These are phyloP conservation scores for Maudiozyma turicensis DNA, from an alignment of 805 yeast genomes.

Conservation along the genomic window DNA sequence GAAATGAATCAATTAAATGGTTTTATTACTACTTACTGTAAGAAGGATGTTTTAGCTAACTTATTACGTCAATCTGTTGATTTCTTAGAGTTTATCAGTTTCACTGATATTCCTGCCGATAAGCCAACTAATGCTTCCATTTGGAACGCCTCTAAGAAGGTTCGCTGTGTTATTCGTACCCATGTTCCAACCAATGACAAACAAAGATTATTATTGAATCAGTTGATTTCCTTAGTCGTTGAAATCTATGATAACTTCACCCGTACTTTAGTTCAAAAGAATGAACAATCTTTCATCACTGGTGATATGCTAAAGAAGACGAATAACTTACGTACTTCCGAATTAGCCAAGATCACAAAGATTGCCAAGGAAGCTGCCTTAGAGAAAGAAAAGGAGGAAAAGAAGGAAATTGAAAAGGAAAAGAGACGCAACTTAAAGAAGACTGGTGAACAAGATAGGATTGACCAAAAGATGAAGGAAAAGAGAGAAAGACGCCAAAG, in stretches of 20 bases:
- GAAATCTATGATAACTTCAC: slow-evolving; percentile 51
- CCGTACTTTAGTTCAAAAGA: slow-evolving; percentile 27
- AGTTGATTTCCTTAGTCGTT: slow-evolving; percentile 46
- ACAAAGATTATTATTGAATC: slow-evolving; percentile 41
- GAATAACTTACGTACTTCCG: slow-evolving; percentile 66
- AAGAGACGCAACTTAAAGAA: slow-evolving; percentile 50
- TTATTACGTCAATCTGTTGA: slow-evolving; percentile 35
- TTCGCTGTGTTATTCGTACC: slow-evolving; percentile 46
- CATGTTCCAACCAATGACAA: slow-evolving; percentile 39
- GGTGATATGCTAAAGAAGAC: slow-evolving; percentile 71
- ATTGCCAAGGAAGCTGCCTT: slow-evolving; percentile 52
- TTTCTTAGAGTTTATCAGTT: slow-evolving; percentile 55
- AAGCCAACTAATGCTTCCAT: slow-evolving; percentile 57
- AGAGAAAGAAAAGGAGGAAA: slow-evolving; percentile 62
- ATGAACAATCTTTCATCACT: slow-evolving; percentile 45
- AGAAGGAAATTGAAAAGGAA: slow-evolving; percentile 57
- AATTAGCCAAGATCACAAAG: slow-evolving; percentile 60
- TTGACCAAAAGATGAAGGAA: slow-evolving; percentile 68
- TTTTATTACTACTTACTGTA: slow-evolving; percentile 29
- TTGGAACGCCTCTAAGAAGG: slow-evolving; percentile 40
- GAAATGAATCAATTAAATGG: slow-evolving; percentile 79
- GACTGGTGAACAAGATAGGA: slow-evolving; percentile 66
- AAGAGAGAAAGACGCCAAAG: slow-evolving; percentile 69
- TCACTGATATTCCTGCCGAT: slow-evolving; percentile 75
- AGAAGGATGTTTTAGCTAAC: slow-evolving; percentile 25